phyloP scores from a whole-genome alignment of 768 basidiomycete genomes.

The Fomitopsis serialis region DNA sequence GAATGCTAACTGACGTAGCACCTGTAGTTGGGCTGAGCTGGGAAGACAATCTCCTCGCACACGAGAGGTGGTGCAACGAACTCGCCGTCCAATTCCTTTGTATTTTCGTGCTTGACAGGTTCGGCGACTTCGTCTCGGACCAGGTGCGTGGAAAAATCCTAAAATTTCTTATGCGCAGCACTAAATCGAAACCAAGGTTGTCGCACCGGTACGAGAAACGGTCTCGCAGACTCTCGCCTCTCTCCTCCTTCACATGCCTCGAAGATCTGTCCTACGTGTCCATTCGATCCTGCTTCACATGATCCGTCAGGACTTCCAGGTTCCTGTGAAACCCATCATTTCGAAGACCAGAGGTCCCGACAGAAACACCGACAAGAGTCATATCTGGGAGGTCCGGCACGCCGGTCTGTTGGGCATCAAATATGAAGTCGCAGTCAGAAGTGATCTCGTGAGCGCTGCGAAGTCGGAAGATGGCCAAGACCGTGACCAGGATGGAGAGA shows the following conservation, averaged over 20 bases:
- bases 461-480: constrained; percentile 7
- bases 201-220: constrained; percentile 95
- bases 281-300: constrained; percentile 84
- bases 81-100: constrained; percentile 81
- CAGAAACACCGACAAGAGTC: constrained; percentile 36
- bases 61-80: constrained; percentile 88
- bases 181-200: constrained; percentile 41
- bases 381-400: constrained; percentile 96
- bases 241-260: constrained; percentile 82
- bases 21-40: constrained; percentile 42
- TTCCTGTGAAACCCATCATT: constrained; percentile 30
- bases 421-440: constrained; percentile 94
- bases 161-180: too few relatives aligned
- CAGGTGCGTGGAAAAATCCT: constrained; percentile 39
- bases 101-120: constrained; percentile 93
- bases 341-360: constrained; percentile 15
- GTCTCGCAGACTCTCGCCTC: constrained; percentile 92
- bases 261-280: constrained; percentile 71
- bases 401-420: constrained; percentile 97
- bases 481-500: constrained; percentile 35
- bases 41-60: constrained; percentile 58
- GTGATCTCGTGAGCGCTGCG: constrained; percentile 64
- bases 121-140: constrained; percentile 96
- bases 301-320: constrained; percentile 82
- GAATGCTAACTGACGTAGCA: neutral